phyloP scores from a whole-genome alignment of 2,329 filamentous ascomycete genomes.

The Apiospora phragmitis region DNA sequence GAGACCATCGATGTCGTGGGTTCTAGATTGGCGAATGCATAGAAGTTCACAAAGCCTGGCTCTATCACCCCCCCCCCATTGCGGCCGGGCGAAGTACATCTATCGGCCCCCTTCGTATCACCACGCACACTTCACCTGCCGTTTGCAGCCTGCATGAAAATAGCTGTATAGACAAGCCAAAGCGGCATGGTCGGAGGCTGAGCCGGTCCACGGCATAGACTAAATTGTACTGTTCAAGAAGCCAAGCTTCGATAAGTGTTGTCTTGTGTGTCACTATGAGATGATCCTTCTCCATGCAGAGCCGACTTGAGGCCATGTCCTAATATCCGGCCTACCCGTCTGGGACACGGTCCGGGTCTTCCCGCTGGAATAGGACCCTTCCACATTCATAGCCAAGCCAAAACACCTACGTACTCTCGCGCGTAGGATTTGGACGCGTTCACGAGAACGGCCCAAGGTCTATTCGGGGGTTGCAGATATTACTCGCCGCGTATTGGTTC shows the following conservation, averaged over 20 bases:
- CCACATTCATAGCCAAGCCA: background rate
- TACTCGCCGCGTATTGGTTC: constrained; percentile 30
- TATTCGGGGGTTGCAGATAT: constrained; percentile 10
- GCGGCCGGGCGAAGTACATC: constrained; percentile 28
- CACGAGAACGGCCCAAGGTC: constrained; percentile 1
- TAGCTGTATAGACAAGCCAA: constrained; percentile 21
- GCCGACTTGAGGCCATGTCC: background rate
- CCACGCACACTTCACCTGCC: constrained; percentile 22
- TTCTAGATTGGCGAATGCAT: constrained; percentile 29
- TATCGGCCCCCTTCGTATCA: constrained; percentile 26
- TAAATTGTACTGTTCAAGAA: background rate
- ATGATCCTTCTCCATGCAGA: background rate
- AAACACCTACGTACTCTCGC: constrained; percentile 1
- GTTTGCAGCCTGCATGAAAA: constrained; percentile 26
- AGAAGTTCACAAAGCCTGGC: constrained; percentile 24
- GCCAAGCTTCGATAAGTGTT: constrained; percentile 8
- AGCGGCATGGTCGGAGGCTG: constrained; percentile 12
- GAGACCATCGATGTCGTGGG: constrained; percentile 25
- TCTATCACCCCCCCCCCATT: constrained; percentile 23
- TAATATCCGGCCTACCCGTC: constrained; percentile 9
- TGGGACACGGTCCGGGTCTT: constrained; percentile 12
- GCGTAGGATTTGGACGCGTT: constrained; percentile 8
- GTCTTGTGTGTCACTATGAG: constrained; percentile 11
- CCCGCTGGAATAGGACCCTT: constrained; percentile 4
- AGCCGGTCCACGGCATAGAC: constrained; percentile 8